Evolutionary conservation across 305 asterid genomes (phyloP).

Genomic region (Ruellia speciosa): DNA sequence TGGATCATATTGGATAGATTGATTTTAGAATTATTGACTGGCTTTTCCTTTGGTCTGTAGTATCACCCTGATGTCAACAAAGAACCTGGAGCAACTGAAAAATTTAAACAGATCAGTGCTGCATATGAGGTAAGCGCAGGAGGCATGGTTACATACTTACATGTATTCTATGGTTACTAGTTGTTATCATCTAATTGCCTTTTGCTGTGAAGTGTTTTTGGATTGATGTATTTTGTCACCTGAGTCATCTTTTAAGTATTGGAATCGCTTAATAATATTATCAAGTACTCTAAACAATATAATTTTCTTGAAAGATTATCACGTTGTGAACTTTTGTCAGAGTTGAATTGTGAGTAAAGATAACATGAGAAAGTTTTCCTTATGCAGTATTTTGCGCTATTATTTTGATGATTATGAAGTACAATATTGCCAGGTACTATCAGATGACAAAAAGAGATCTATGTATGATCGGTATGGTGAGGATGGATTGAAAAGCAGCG

Average conservation of each 20-base stretch:
- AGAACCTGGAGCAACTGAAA: conserved; percentile 93
- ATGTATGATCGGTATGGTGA: conserved; percentile 95
- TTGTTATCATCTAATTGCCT: conserved; percentile 18
- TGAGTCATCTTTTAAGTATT: conserved; percentile 11
- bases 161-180: conserved; percentile 10
- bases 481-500: conserved; percentile 83
- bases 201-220: conserved; percentile 4
- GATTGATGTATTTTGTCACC: conserved; percentile 13
- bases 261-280: conserved; percentile 2
- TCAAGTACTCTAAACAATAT: conserved; percentile 9
- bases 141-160: conserved; percentile 12
- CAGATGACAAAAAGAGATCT: conserved; percentile 97
- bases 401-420: conserved; percentile 37
- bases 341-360: conserved; percentile 5
- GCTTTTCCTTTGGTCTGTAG: conserved; percentile 36
- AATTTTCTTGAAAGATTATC: conserved; percentile 2
- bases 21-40: conserved; percentile 20
- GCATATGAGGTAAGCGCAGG: conserved; percentile 84
- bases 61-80: conserved; percentile 97
- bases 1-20: not conserved
- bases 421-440: conserved; percentile 79
- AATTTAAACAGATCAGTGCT: conserved; percentile 91
- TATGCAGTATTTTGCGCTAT: conserved; percentile 13
- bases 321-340: conserved; percentile 13
- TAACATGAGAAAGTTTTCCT: conserved; percentile 12